phyloP scores from a whole-genome alignment of 495 filamentous ascomycete genomes.

The Penicillium waksmanii region DNA sequence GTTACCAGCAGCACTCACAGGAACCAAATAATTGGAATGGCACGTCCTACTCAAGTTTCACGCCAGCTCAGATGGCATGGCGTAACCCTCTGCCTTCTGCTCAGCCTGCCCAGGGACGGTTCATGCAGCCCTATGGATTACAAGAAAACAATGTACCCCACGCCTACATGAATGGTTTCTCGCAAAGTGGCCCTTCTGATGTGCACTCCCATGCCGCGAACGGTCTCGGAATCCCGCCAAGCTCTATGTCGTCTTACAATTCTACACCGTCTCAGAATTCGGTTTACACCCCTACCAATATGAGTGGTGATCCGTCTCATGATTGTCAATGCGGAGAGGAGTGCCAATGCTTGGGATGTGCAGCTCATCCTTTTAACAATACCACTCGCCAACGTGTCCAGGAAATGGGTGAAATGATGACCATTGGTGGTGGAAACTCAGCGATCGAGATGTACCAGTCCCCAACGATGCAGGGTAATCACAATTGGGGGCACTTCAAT shows the following conservation, averaged over 20 bases:
- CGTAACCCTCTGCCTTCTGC: conserved; percentile 24
- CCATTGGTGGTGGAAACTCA: conserved; percentile 31
- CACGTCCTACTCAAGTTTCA: conserved; percentile 23
- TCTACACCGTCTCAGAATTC: conserved; percentile 15
- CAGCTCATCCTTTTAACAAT: conserved; percentile 72
- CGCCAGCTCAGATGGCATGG: conserved; percentile 27
- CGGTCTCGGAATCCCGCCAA: conserved; percentile 23
- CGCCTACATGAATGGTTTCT: conserved; percentile 22
- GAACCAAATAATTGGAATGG: conserved; percentile 17
- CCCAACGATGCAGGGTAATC: not conserved
- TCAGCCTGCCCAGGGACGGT: conserved; percentile 18
- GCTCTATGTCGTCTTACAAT: conserved; percentile 20
- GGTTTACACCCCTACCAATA: conserved; percentile 14
- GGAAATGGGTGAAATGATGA: conserved; percentile 50
- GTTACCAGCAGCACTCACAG: not conserved
- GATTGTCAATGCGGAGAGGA: conserved; percentile 67
- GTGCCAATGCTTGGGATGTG: conserved; percentile 72
- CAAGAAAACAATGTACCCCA: conserved; percentile 15
- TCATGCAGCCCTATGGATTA: conserved; percentile 25
- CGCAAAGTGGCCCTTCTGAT: conserved; percentile 14
- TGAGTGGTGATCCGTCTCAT: conserved; percentile 38
- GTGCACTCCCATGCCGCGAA: conserved; percentile 21
- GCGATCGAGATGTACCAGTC: conserved; percentile 26
- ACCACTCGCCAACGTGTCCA: conserved; percentile 68
- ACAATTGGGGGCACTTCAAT: not conserved